Evolutionary conservation across 768 basidiomycete species (phyloP).

Genomic region (Pholiota microspora): DNA sequence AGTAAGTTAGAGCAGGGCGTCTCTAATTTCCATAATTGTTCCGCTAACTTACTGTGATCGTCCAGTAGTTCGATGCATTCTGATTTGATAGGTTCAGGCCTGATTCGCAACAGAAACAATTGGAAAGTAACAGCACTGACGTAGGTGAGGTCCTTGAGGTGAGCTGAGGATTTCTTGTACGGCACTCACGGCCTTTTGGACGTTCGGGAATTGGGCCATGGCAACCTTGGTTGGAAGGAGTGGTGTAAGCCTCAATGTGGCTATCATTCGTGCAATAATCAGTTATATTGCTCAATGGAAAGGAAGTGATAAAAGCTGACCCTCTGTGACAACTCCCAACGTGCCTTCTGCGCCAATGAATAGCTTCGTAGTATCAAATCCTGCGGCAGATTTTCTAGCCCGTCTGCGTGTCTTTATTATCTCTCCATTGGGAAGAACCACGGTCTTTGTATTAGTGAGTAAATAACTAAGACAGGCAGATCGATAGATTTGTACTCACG

Average conservation of each 20-base stretch:
- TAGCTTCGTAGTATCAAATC: constrained; percentile 83
- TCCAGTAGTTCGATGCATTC: constrained; percentile 91
- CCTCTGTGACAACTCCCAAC: constrained; percentile 87
- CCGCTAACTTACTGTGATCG: constrained; percentile 50
- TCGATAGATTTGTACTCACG: constrained; percentile 35
- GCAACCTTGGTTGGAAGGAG: constrained; percentile 81
- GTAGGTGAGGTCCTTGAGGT: constrained; percentile 68
- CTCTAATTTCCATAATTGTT: not conserved
- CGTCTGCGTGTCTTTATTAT: constrained; percentile 83
- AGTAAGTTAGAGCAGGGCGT: not conserved
- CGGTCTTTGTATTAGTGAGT: constrained; percentile 43
- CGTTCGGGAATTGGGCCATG: constrained; percentile 82
- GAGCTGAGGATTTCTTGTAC: constrained; percentile 78
- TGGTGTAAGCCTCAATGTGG: constrained; percentile 81
- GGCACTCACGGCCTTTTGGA: constrained; percentile 73
- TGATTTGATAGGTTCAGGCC: constrained; percentile 19
- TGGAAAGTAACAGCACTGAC: constrained; percentile 56
- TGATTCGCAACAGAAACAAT: not conserved
- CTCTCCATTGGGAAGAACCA: constrained; percentile 80
- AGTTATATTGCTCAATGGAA: not conserved
- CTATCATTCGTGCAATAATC: constrained; percentile 32
- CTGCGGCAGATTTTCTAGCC: constrained; percentile 82
- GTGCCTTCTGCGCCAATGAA: constrained; percentile 93
- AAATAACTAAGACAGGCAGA: constrained; percentile 1
- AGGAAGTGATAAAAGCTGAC: constrained; percentile 25